Percentiles rank a stretch among this genome's conserved stretches.
phyloP scores from a whole-genome alignment of 192 early-diverging fungal genomes.

The Coemansia erecta region DNA sequence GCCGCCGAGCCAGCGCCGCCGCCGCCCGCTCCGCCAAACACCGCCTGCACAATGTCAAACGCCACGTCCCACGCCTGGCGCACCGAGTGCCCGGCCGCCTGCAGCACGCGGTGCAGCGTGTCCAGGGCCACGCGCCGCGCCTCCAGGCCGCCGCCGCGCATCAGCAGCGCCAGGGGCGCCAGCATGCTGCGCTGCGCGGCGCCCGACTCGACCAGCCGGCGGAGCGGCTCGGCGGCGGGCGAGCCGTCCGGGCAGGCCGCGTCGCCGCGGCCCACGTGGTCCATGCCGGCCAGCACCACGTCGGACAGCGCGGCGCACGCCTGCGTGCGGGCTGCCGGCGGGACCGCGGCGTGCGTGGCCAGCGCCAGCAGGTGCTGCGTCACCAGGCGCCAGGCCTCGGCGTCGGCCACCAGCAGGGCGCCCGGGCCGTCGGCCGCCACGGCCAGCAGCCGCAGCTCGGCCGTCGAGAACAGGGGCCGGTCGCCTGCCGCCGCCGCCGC shows the following conservation, averaged over 20 bases:
- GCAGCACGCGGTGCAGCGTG: constrained; percentile 84
- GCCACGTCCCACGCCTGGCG: constrained; percentile 81
- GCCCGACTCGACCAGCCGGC: constrained; percentile 57
- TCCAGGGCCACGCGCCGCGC: constrained; percentile 83
- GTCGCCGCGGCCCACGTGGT: constrained; percentile 56
- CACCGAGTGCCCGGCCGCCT: constrained; percentile 88
- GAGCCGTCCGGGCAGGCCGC: neutral
- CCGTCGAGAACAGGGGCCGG: constrained; percentile 40
- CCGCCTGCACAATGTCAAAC: constrained; percentile 77
- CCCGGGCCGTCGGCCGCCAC: constrained; percentile 34
- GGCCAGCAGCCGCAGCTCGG: constrained; percentile 30
- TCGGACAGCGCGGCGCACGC: constrained; percentile 76
- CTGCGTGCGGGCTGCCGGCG: constrained; percentile 68
- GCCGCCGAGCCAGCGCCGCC: constrained; percentile 6
- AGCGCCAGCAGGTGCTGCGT: constrained; percentile 73
- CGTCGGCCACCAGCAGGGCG: constrained; percentile 25
- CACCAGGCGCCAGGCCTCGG: constrained; percentile 46
- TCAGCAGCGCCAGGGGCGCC: constrained; percentile 60
- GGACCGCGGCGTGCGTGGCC: constrained; percentile 58
- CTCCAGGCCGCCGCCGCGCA: constrained; percentile 52
- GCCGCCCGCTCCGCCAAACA: constrained; percentile 1
- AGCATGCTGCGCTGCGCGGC: constrained; percentile 66
- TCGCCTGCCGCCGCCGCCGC: neutral
- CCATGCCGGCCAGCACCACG: constrained; percentile 71
- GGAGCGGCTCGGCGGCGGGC: neutral